phyloP scores from a whole-genome alignment of 139 green algal species.

The Auxenochlorella protothecoides region DNA sequence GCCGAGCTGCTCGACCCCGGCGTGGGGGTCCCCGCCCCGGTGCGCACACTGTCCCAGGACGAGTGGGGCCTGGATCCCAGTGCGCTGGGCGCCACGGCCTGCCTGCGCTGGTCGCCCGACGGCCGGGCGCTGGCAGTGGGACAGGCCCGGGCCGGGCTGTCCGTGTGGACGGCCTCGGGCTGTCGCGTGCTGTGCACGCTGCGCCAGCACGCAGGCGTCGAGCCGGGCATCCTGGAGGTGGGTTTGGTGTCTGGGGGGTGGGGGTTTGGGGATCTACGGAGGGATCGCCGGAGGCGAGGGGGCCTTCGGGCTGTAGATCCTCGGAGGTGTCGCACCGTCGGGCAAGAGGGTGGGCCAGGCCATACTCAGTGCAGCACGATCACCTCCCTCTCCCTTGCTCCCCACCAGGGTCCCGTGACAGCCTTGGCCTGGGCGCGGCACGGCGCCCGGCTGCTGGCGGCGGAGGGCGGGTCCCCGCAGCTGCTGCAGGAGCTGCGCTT shows the following conservation, averaged over 20 bases:
- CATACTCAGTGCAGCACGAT: too few relatives aligned
- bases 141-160: constrained; percentile 49
- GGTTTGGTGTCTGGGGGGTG: not conserved
- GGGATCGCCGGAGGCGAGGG: too few relatives aligned
- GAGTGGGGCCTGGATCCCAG: constrained; percentile 51
- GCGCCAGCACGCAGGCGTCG: constrained; percentile 28
- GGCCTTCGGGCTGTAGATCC: too few relatives aligned
- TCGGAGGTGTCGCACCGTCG: too few relatives aligned
- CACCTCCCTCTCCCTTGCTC: constrained; percentile 2
- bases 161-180: constrained; percentile 63
- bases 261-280: not conserved
- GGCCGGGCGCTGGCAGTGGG: constrained; percentile 48
- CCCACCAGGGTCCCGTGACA: constrained; percentile 34
- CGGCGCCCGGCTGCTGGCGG: constrained; percentile 53
- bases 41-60: constrained; percentile 47
- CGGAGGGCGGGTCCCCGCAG: constrained; percentile 11
- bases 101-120: constrained; percentile 63
- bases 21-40: constrained; percentile 12
- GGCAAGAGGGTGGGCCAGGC: too few relatives aligned
- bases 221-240: constrained; percentile 10
- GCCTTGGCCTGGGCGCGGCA: constrained; percentile 44
- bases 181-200: constrained; percentile 71
- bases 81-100: constrained; percentile 31
- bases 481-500: constrained; percentile 11
- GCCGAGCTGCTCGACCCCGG: constrained; percentile 1